Percentiles rank a stretch among this genome's conserved stretches.
phyloP scores from a whole-genome alignment of 768 basidiomycete genomes.

The Xerocomus potaroensis region DNA sequence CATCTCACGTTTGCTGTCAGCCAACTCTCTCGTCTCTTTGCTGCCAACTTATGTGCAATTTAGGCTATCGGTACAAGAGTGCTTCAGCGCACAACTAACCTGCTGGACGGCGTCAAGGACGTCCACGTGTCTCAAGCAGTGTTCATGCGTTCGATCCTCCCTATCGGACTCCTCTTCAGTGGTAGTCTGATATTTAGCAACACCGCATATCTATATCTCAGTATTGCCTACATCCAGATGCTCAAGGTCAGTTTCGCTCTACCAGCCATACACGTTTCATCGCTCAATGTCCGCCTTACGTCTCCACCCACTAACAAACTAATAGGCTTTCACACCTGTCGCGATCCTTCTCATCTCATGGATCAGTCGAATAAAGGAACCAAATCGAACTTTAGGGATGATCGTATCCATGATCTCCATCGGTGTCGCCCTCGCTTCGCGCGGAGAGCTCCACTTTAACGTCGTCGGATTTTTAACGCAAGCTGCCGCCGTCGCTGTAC shows the following conservation, averaged over 20 bases:
- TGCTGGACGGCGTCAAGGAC: slow-evolving; percentile 76
- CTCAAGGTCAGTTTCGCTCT: slow-evolving; percentile 57
- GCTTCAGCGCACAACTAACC: slow-evolving; percentile 72
- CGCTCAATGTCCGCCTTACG: not conserved
- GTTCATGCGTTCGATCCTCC: slow-evolving; percentile 83
- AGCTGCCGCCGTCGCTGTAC: slow-evolving; percentile 76
- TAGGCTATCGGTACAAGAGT: slow-evolving; percentile 83
- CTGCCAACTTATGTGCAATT: not conserved
- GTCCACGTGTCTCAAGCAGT: slow-evolving; percentile 74
- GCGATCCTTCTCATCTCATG: slow-evolving; percentile 93
- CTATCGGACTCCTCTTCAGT: slow-evolving; percentile 91
- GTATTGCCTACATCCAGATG: slow-evolving; percentile 96
- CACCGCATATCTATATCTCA: slow-evolving; percentile 87
- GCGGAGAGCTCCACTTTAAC: slow-evolving; percentile 85
- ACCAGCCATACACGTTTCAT: no score
- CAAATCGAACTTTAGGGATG: slow-evolving; percentile 69
- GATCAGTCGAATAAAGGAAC: slow-evolving; percentile 83
- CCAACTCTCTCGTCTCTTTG: slow-evolving; percentile 5
- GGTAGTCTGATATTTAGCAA: slow-evolving; percentile 90
- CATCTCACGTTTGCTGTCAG: slow-evolving; percentile 68
- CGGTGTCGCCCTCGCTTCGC: slow-evolving; percentile 87
- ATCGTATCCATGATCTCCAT: slow-evolving; percentile 90
- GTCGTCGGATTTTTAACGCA: slow-evolving; percentile 85
- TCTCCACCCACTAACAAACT: not conserved
- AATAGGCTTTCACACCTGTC: slow-evolving; percentile 84